phyloP scores from a whole-genome alignment of 1,139 yeast species.

The Blastobotrys aristatus region DNA sequence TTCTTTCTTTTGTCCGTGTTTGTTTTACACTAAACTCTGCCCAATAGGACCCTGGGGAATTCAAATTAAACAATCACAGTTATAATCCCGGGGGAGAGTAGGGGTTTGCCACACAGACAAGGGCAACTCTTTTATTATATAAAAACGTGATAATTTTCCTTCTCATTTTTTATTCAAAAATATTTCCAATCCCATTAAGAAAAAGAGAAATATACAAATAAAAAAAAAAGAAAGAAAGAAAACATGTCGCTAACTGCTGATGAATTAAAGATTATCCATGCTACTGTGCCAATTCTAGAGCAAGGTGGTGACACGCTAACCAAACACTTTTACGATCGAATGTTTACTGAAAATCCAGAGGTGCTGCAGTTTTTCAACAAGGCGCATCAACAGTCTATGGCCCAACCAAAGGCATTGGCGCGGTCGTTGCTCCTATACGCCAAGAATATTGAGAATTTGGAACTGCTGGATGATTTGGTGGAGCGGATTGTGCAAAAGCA shows the following conservation, averaged over 20 bases:
- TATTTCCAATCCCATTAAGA: too few relatives aligned
- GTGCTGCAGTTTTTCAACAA: conserved; percentile 57
- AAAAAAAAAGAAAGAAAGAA: conserved; percentile 1
- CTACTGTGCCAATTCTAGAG: conserved; percentile 57
- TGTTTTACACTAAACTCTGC: not conserved
- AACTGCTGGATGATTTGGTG: conserved; percentile 51
- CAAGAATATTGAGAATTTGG: conserved; percentile 54
- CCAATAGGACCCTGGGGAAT: not conserved
- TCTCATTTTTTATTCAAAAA: not conserved
- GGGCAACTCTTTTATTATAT: too few relatives aligned
- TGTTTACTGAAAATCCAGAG: conserved; percentile 51
- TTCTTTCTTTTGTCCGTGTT: not conserved
- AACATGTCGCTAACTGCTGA: conserved; percentile 57
- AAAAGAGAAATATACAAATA: too few relatives aligned
- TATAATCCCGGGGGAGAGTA: too few relatives aligned
- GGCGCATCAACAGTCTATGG: conserved; percentile 50
- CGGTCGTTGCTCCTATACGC: conserved; percentile 60
- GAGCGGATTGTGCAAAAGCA: conserved; percentile 61
- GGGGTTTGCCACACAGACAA: too few relatives aligned
- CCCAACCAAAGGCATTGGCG: conserved; percentile 64
- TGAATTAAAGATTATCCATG: conserved; percentile 61
- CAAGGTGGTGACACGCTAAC: conserved; percentile 54
- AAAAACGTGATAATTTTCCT: too few relatives aligned
- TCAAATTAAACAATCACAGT: not conserved
- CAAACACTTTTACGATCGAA: conserved; percentile 47